Base-by-base conservation (phyloP, 225 moss, liverwort and hornwort genomes). In the Ulota crispa region DNA sequence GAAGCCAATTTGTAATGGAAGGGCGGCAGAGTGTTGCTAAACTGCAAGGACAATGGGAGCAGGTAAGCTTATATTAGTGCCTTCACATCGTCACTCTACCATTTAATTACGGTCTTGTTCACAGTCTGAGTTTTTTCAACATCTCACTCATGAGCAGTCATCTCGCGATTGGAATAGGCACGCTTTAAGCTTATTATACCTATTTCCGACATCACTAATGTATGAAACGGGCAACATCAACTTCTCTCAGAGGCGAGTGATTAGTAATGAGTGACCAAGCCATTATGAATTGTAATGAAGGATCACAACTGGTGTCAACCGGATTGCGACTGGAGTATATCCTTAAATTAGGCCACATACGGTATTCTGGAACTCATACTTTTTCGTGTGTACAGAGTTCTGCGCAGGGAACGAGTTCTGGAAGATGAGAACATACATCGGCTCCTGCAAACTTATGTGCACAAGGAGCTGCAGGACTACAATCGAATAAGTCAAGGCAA, bases 11-110 rank as follows among this genome's bases (percentile, higher is more conserved):
- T 61, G 34, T 52, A 1, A n/a, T 24, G 39, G n/a, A 56, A 86
- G 70, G 53, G 27, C 82, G 41, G 39, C 78, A 68, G 77, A 67
- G 2, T 53, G 21, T 12, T 63, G 52, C 72, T 23, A 75, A 20
- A 62, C 41, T 87, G 72, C 20, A 54, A 67, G 64, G 56, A 77
- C 84, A 81, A 69, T 64, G 74, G 78, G 78, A 69, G 81, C 81
- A 34, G 37, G 62, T 31, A n/a, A n/a, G n/a, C n/a, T n/a, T n/a
- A 27, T 28, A 60, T 57, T 61, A 34, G 37, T 68, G 34, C 68
- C 60, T 54, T 63, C 71, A 77, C 27, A 13, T 68, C 39, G 26
- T 43, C 83, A 76, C 73, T 78, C 87, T 87, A 47, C 69, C 63
- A 70, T 62, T 79, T 37, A 19, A 61, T 80, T 31, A 64, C 64